Conservation (phyloP, 176 grass and related monocot species). For the Melocanna baccifera region DNA sequence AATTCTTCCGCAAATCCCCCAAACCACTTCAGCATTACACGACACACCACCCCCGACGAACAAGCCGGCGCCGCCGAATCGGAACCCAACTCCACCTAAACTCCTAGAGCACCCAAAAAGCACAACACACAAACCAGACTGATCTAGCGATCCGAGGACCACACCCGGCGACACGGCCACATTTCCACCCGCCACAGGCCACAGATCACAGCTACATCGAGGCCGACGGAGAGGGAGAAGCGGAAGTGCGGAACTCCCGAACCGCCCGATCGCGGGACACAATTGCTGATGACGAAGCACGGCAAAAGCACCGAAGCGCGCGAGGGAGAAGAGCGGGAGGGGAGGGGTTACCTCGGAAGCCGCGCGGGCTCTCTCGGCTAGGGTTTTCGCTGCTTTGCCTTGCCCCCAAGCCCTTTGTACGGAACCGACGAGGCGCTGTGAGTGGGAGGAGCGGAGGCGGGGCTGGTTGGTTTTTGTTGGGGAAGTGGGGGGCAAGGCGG, state of each 20-base stretch:
- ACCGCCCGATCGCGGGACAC: background rate
- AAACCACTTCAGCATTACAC: background rate
- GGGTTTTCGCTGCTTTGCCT: too few relatives aligned
- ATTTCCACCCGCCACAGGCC: background rate
- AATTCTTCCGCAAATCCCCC: background rate
- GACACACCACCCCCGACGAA: background rate
- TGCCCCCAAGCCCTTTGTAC: too few relatives aligned
- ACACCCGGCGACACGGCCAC: background rate
- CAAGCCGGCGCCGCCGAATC: background rate
- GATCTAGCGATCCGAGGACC: background rate
- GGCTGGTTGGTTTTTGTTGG: background rate
- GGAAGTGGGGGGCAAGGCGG: background rate
- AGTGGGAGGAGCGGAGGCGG: background rate
- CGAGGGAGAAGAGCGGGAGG: background rate
- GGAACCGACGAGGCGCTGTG: background rate
- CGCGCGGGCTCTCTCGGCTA: background rate
- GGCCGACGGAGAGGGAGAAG: background rate
- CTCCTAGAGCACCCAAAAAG: background rate
- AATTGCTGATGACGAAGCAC: background rate
- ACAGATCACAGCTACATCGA: background rate
- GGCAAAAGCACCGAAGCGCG: background rate
- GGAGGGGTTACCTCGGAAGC: slow-evolving; percentile 15
- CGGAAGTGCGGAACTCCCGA: background rate
- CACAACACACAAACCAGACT: background rate
- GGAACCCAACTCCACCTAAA: background rate